A percentile compares a stretch with the other conserved stretches of the same genome.
Evolutionary conservation across 306 rosid species (phyloP).

Genomic region (Oemleria cerasiformis): DNA sequence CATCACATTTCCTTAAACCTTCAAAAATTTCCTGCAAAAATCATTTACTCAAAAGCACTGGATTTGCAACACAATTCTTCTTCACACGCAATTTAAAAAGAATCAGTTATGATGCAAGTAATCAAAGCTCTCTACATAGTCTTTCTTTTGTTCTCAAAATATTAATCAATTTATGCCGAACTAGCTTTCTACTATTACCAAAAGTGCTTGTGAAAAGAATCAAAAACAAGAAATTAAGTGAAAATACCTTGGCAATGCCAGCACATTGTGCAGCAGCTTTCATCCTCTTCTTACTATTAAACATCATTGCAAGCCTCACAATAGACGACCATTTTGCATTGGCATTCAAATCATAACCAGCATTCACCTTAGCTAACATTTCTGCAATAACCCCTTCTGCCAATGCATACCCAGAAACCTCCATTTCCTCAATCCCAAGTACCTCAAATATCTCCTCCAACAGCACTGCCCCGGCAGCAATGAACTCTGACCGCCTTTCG

Average conservation of each 20-base stretch:
- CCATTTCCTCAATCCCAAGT: constrained; percentile 36
- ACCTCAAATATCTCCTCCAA: constrained; percentile 38
- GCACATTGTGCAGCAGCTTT: constrained; percentile 29
- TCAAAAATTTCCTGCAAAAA: constrained; percentile 35
- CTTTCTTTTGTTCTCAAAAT: too few relatives aligned
- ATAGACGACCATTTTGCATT: constrained; percentile 32
- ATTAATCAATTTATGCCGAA: background rate
- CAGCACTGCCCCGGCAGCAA: constrained; percentile 35
- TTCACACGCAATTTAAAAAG: background rate
- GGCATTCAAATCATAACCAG: constrained; percentile 11
- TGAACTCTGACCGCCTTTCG: constrained; percentile 32
- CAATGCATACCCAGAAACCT: constrained; percentile 35
- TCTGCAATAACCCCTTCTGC: constrained; percentile 38
- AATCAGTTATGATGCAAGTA: background rate
- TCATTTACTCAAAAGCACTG: constrained; percentile 10
- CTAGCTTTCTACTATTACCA: background rate
- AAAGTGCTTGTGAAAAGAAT: background rate
- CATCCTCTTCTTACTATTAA: constrained; percentile 35
- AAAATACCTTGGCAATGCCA: constrained; percentile 31
- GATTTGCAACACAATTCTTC: constrained; percentile 3
- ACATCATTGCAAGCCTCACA: constrained; percentile 29
- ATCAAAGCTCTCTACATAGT: too few relatives aligned
- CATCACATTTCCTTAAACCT: constrained; percentile 26
- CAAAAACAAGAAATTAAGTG: background rate
- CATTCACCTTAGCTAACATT: constrained; percentile 14